phyloP scores from a whole-genome alignment of 495 filamentous ascomycete genomes.

The Hapsidospora chrysogenum region DNA sequence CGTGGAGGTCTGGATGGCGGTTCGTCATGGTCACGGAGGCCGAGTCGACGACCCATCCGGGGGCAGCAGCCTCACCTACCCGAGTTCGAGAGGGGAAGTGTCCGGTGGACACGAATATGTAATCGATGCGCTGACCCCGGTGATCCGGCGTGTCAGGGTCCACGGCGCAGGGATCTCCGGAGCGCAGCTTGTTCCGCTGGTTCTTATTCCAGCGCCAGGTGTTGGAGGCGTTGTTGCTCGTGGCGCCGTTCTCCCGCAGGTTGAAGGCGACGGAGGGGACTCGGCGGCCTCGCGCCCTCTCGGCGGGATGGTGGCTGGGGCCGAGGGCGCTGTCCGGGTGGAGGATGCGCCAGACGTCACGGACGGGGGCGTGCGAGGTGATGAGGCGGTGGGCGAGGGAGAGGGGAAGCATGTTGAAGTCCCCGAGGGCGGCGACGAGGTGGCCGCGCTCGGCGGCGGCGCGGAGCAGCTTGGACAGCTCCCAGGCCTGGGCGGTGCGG shows the following conservation, averaged over 20 bases:
- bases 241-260: conserved; percentile 62
- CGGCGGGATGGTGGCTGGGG: conserved; percentile 43
- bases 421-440: conserved; percentile 69
- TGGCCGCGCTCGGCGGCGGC: conserved; percentile 73
- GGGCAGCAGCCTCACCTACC: not conserved
- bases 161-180: conserved; percentile 30
- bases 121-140: conserved; percentile 77
- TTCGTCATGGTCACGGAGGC: conserved; percentile 65
- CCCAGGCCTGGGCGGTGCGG: conserved; percentile 90
- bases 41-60: conserved; percentile 48
- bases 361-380: conserved; percentile 57
- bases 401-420: conserved; percentile 88
- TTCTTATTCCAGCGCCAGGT: conserved; percentile 81
- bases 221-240: conserved; percentile 73
- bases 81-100: conserved; percentile 7
- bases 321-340: conserved; percentile 70
- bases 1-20: conserved; percentile 63
- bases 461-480: conserved; percentile 80
- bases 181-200: conserved; percentile 37
- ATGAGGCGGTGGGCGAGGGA: conserved; percentile 80
- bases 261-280: conserved; percentile 61
- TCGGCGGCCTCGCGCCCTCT: conserved; percentile 35
- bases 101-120: conserved; percentile 50
- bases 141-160: conserved; percentile 44
- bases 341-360: conserved; percentile 65